Conservation (phyloP, 2,329 filamentous ascomycete genomes). For the Juglanconis oblonga region DNA sequence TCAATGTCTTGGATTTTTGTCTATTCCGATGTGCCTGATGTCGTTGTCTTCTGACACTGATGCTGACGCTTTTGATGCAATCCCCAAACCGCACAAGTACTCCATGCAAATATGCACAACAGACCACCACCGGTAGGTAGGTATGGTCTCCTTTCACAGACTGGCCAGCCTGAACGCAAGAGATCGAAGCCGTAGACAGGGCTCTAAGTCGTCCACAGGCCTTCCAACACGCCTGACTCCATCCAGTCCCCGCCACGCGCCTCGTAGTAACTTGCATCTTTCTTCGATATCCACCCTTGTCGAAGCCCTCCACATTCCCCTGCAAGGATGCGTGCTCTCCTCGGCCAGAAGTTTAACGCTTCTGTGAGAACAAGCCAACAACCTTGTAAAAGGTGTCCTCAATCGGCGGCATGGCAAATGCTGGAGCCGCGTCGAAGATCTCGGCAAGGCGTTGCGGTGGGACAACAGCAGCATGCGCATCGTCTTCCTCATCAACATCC, state of each 20-base stretch:
- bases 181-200: neutral
- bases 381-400: conserved; percentile 76
- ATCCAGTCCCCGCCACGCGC: neutral
- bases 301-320: too few species aligned
- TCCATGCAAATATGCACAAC: neutral
- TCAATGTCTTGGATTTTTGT: neutral
- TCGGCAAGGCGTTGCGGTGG: conserved; percentile 65
- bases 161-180: neutral
- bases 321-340: neutral
- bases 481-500: conserved; percentile 32
- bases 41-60: neutral
- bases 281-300: neutral
- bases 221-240: neutral
- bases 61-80: neutral
- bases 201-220: neutral
- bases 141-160: neutral
- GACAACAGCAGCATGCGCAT: conserved; percentile 58
- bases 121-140: neutral
- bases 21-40: neutral
- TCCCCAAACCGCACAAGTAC: neutral
- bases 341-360: neutral
- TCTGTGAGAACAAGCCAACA: conserved; percentile 55
- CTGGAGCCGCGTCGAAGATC: conserved; percentile 67
- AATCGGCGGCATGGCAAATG: conserved; percentile 68
- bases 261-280: neutral